These are phyloP conservation scores for Camptophora hylomeconis DNA, from an alignment of 2,329 filamentous ascomycete species.

Conservation along the genomic window DNA sequence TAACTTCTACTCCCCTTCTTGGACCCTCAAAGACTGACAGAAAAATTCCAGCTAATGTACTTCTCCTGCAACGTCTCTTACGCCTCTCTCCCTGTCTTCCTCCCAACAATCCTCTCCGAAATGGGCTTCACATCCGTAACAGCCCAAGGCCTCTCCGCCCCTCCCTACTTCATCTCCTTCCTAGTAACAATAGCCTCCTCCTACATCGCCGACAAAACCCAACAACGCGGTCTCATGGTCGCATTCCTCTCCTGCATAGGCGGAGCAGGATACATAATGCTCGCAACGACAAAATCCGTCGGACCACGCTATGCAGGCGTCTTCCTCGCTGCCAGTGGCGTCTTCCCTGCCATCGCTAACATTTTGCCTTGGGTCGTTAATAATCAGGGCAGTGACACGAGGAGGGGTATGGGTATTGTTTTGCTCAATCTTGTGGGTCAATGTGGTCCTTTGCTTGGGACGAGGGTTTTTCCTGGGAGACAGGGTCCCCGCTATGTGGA, in stretches of 20 bases:
- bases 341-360: constrained; percentile 57
- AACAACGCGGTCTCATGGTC: constrained; percentile 52
- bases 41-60: constrained; percentile 32
- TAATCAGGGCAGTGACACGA: constrained; percentile 14
- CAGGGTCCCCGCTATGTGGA: constrained; percentile 24
- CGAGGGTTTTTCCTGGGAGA: constrained; percentile 41
- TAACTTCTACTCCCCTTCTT: neutral
- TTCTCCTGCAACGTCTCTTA: constrained; percentile 53
- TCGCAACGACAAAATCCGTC: constrained; percentile 42
- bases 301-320: constrained; percentile 39
- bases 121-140: constrained; percentile 57
- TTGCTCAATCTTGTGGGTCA: constrained; percentile 72
- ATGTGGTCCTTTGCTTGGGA: constrained; percentile 58
- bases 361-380: constrained; percentile 56
- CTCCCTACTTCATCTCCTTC: constrained; percentile 57
- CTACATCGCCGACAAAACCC: constrained; percentile 51
- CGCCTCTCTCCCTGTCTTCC: constrained; percentile 50
- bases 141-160: constrained; percentile 59
- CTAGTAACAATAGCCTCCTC: constrained; percentile 48
- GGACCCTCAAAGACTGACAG: neutral
- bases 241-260: constrained; percentile 43
- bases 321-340: constrained; percentile 44
- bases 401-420: constrained; percentile 21
- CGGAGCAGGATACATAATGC: constrained; percentile 50
- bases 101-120: constrained; percentile 47